Percentiles rank a stretch among this genome's conserved stretches.
These are phyloP conservation scores for Pichia sp. DNA, from an alignment of 1,139 yeast species.

Conservation along the genomic window DNA sequence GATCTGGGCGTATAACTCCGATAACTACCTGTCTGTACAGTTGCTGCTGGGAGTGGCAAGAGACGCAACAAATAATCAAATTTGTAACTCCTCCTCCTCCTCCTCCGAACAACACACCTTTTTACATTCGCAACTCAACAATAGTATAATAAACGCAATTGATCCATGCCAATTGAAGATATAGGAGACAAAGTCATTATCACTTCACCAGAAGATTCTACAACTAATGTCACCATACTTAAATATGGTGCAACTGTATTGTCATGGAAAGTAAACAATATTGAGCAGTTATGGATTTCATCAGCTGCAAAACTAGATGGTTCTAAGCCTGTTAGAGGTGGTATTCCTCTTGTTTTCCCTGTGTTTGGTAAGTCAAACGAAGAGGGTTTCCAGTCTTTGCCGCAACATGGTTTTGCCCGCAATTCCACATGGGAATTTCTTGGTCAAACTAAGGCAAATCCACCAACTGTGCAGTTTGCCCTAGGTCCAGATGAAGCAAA, in stretches of 20 bases:
- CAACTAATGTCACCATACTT: conserved; percentile 56
- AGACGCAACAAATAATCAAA: no score
- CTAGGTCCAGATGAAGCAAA: conserved; percentile 77
- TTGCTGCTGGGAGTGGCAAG: no score
- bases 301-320: conserved; percentile 82
- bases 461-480: conserved; percentile 79
- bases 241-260: conserved; percentile 84
- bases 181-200: conserved; percentile 56
- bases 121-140: not conserved
- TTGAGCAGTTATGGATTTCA: conserved; percentile 69
- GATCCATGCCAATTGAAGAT: conserved; percentile 61
- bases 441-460: conserved; percentile 61
- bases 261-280: conserved; percentile 69
- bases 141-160: not conserved
- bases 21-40: no score
- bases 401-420: conserved; percentile 96
- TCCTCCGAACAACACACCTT: not conserved
- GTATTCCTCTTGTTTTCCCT: conserved; percentile 93
- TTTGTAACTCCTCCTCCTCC: no score
- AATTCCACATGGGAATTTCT: conserved; percentile 85
- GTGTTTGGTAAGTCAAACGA: conserved; percentile 72
- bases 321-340: conserved; percentile 90
- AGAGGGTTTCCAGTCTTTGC: conserved; percentile 42
- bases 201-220: conserved; percentile 33
- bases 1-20: no score